Evolutionary conservation across 2,329 filamentous ascomycete genomes (phyloP).

Genomic region (Aureobasidium sp.): DNA sequence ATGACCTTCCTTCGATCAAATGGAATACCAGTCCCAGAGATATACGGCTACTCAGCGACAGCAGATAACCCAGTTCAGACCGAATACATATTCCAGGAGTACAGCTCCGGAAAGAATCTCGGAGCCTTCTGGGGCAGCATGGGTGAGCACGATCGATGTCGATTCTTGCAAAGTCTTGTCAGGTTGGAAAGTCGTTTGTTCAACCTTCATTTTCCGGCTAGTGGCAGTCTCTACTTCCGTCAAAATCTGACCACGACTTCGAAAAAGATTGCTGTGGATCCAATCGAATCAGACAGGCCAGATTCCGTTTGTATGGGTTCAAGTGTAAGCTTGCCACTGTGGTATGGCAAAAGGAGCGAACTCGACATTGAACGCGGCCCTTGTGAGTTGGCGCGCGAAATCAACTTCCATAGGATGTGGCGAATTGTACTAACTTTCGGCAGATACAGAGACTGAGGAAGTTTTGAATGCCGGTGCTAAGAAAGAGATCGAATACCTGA

Average conservation of each 20-base stretch:
- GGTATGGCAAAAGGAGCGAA: conserved; percentile 29
- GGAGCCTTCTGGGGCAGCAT: conserved; percentile 17
- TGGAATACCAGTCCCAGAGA: conserved; percentile 28
- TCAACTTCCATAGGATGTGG: neutral
- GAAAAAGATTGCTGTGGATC: conserved; percentile 27
- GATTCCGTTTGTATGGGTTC: conserved; percentile 35
- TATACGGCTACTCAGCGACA: conserved; percentile 27
- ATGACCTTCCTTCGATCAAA: conserved; percentile 28
- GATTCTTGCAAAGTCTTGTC: conserved; percentile 32
- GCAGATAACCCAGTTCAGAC: conserved; percentile 29
- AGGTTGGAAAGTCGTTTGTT: conserved; percentile 34
- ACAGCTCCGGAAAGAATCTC: conserved; percentile 23
- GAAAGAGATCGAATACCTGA: conserved; percentile 38
- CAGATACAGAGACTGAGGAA: conserved; percentile 28
- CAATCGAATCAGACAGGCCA: conserved; percentile 1
- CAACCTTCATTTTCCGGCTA: conserved; percentile 34
- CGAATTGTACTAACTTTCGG: neutral
- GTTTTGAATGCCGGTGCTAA: conserved; percentile 35
- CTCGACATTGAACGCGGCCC: conserved; percentile 35
- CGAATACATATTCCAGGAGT: conserved; percentile 33
- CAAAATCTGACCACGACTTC: conserved; percentile 27
- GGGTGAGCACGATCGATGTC: conserved; percentile 28
- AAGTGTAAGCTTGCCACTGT: conserved; percentile 32
- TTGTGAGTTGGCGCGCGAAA: conserved; percentile 31
- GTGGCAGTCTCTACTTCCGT: conserved; percentile 40